These are phyloP conservation scores for Rhytidiadelphus loreus DNA, from an alignment of 225 moss, liverwort and hornwort species.

Conservation along the genomic window DNA sequence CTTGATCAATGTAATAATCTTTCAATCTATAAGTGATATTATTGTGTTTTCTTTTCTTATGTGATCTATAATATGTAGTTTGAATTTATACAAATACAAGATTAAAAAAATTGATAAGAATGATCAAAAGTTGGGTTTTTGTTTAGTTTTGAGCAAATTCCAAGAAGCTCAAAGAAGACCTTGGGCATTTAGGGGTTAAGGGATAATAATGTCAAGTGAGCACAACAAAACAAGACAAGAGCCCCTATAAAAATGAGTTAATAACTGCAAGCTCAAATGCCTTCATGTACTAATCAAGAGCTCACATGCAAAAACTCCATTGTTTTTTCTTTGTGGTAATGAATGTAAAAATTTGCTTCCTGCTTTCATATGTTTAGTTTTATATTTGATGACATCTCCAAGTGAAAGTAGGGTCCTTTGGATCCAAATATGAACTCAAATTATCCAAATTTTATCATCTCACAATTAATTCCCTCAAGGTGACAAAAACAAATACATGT, in stretches of 20 bases:
- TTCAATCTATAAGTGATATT: background rate
- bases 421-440: background rate
- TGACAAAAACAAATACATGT: background rate
- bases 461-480: rapidly evolving
- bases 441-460: too few relatives aligned
- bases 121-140: background rate
- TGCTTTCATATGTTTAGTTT: background rate
- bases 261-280: rapidly evolving
- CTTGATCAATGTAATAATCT: background rate
- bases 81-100: rapidly evolving
- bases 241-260: background rate
- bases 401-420: rapidly evolving
- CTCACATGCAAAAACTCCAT: background rate
- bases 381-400: background rate
- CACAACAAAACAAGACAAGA: background rate
- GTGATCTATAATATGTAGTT: background rate
- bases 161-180: background rate
- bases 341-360: background rate
- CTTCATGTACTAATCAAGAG: background rate
- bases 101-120: background rate
- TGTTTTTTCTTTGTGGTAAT: background rate
- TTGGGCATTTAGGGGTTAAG: background rate
- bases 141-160: too few relatives aligned
- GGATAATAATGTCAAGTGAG: background rate
- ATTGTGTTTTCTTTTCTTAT: background rate